phyloP scores from a whole-genome alignment of 768 basidiomycete genomes.

The Tulasnella sp. region DNA sequence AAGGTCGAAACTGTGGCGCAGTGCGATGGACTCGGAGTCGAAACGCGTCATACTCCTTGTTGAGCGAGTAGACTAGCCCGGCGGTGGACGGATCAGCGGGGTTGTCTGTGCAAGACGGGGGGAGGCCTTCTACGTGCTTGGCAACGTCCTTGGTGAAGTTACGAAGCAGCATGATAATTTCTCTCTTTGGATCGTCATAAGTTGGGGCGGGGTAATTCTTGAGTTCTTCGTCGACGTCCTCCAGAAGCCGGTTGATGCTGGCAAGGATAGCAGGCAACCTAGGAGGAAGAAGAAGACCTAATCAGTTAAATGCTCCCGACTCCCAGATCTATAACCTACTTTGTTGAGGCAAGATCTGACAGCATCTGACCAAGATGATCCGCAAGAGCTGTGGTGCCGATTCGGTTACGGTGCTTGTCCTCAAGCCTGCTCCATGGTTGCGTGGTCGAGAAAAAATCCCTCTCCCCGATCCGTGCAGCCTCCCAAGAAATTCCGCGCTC shows the following conservation, averaged over 20 bases:
- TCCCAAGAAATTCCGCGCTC: conserved; percentile 59
- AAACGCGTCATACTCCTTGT: conserved; percentile 9
- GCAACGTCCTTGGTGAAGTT: conserved; percentile 23
- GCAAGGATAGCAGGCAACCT: conserved; percentile 23
- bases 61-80: conserved; percentile 8
- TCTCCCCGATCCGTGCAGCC: conserved; percentile 62
- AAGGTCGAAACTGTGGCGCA: conserved; percentile 41
- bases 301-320: neutral
- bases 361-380: conserved; percentile 62
- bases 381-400: conserved; percentile 62
- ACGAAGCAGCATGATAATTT: conserved; percentile 25
- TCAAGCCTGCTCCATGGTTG: no score
- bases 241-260: neutral
- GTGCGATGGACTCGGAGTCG: conserved; percentile 19
- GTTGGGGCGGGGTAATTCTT: conserved; percentile 9
- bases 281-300: neutral
- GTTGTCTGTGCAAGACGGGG: conserved; percentile 5
- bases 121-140: conserved; percentile 22
- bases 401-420: conserved; percentile 48
- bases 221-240: neutral
- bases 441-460: conserved; percentile 54
- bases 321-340: no score
- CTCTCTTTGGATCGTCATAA: conserved; percentile 11
- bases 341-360: conserved; percentile 62
- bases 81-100: neutral